Evolutionary conservation across 495 filamentous ascomycete species (phyloP), one percentile per base, ranked within the genome.

Genomic region (Penicillium antarcticum): DNA sequence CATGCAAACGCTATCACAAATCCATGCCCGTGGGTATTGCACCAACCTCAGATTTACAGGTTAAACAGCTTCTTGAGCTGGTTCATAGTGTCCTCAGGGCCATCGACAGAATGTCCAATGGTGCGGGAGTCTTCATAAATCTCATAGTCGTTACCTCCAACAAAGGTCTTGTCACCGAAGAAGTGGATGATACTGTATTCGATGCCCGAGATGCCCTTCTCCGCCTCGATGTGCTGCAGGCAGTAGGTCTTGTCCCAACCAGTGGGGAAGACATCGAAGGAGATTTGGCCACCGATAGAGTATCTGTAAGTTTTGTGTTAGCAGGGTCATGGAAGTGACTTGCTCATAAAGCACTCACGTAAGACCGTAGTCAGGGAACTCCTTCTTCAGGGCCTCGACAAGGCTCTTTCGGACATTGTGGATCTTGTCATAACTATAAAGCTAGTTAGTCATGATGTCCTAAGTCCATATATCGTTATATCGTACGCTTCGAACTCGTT

Each of bases 161-260:
- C 68, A 58, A 78, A 81, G 21, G 88, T 88, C 81, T 97, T 98
- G 75, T 98, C 94, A 39, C 94, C 94, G 66, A 97, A 97, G 82
- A 97, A 98, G 77, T 97, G 94, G 61, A 97, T 87, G 19, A 83
- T 91, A 47, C 79, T 87, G 71, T 91, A 98, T 8, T 85, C 69
- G 49, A 90, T 72, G 34, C 88, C 89, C 51, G 77, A 80, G 52
- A 91, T 76, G 57, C 83, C 75, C 62, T 87, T 88, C 67, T 97
- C 94, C 46, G 82, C 80, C 71, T 88, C 87, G 26, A 98, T 66
- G 68, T 97, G 91, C 60, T 81, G 79, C 56, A 98, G 75, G 71
- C 92, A 96, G 77, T 92, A 98, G n/a, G 88, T 95, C 81, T 97
- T 98, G 72, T 98, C 92, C 94, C 94, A 98, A 58, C 94, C 94